Evolutionary conservation across 768 basidiomycete species (phyloP), one percentile per base, ranked within the genome.

Genomic region (Hygrophoropsis aurantiaca): DNA sequence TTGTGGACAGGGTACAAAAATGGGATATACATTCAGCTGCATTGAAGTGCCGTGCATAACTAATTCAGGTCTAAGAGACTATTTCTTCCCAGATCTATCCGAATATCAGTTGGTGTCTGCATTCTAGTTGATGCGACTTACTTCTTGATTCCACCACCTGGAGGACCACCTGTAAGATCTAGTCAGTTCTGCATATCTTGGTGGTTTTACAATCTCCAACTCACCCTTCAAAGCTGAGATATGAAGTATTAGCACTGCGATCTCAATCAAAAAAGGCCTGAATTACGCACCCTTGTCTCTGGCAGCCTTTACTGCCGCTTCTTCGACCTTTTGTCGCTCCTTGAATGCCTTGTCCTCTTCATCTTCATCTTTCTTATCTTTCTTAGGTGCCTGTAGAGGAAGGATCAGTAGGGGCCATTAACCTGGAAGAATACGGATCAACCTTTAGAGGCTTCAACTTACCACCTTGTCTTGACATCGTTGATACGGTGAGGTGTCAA

Each of bases 391-490:
- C 90, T 93, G 52, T 11, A 25, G 19, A 43, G 33, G 42, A 26
- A 49, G 35, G 23, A 13, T 27, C 18, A 8, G 25, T 26, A 18
- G 20, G 3, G 11, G 27, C 43, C 44, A 38, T 21, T 32, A 21
- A 47, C 42, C 4, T 11, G 26, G 50, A 10, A 37, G 13, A 33
- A n/a, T n/a, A n/a, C n/a, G 23, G n/a, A 42, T 33, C 25, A 51
- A 84, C 90, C 88, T 92, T 92, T 55, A 92, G 69, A 44, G 90
- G 90, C 78, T 93, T 93, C 44, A 85, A 60, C 70, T 93, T 92
- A 61, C 90, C 90, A 52, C 86, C 88, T 74, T 88, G 84, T 71
- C 87, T 79, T 39, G 64, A 66, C 64, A 65, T 65, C 19, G 46
- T 36, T 36, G 30, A 36, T 20, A 9, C 25, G 21, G 58, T n/a